Percentiles rank a stretch among this genome's conserved stretches.
These are phyloP conservation scores for Lachnellula arida DNA, from an alignment of 2,329 filamentous ascomycete genomes.

Conservation along the genomic window DNA sequence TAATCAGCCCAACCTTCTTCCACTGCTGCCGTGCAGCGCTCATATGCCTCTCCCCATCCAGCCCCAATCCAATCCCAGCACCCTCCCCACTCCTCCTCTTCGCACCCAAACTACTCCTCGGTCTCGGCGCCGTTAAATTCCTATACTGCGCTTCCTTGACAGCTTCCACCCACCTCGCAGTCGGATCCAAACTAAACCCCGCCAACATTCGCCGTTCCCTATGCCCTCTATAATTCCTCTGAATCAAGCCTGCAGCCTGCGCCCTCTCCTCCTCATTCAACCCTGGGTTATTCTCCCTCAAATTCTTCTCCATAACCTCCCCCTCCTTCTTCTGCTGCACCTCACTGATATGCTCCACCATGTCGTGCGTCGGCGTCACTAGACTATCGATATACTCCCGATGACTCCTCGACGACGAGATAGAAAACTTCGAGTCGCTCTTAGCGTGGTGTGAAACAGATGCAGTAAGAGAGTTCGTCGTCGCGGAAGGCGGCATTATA, in stretches of 20 bases:
- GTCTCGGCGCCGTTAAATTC: constrained; percentile 42
- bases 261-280: constrained; percentile 39
- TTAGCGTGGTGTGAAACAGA: not conserved
- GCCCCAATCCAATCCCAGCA: constrained; percentile 1
- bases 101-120: constrained; percentile 20
- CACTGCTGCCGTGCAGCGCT: constrained; percentile 60
- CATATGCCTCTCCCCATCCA: constrained; percentile 2
- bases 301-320: constrained; percentile 22
- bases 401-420: constrained; percentile 19
- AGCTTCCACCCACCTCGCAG: constrained; percentile 37
- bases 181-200: constrained; percentile 53
- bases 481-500: not conserved
- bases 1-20: constrained; percentile 68
- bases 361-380: constrained; percentile 27
- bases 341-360: constrained; percentile 45
- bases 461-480: not conserved
- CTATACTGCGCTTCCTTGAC: constrained; percentile 53
- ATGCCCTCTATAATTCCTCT: constrained; percentile 75
- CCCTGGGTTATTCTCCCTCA: constrained; percentile 28
- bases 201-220: constrained; percentile 64
- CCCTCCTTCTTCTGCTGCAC: constrained; percentile 40
- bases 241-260: constrained; percentile 53
- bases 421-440: constrained; percentile 19
- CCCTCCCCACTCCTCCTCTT: constrained; percentile 7
- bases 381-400: constrained; percentile 31